Percentiles rank a stretch among this genome's conserved stretches.
Conservation (phyloP, 2,329 filamentous ascomycete species). For the Exophiala viscosa region DNA sequence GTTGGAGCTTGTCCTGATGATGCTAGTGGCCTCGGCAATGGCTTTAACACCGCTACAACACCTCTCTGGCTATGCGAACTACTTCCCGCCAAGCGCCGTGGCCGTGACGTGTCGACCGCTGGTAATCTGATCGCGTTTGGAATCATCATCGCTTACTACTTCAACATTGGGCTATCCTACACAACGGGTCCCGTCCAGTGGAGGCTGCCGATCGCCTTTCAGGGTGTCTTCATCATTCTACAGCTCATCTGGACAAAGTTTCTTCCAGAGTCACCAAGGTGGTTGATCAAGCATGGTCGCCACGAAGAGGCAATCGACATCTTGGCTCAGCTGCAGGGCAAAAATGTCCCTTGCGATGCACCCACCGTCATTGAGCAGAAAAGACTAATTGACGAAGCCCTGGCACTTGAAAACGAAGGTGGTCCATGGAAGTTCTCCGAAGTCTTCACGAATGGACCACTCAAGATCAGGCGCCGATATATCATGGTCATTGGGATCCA, state of each 20-base stretch:
- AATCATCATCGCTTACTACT: conserved; percentile 47
- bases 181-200: conserved; percentile 35
- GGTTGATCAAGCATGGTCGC: conserved; percentile 54
- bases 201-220: conserved; percentile 43
- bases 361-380: not conserved
- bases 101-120: conserved; percentile 23
- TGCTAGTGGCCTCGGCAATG: conserved; percentile 45
- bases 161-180: conserved; percentile 43
- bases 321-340: conserved; percentile 29
- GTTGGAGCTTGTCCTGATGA: not conserved
- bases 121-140: conserved; percentile 44
- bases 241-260: conserved; percentile 21
- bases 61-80: conserved; percentile 47
- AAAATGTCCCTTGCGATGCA: not conserved
- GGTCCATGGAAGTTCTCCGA: conserved; percentile 1
- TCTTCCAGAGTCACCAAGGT: conserved; percentile 49
- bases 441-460: conserved; percentile 57
- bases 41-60: conserved; percentile 45
- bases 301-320: conserved; percentile 51
- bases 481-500: conserved; percentile 54
- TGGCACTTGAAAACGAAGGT: not conserved
- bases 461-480: conserved; percentile 53
- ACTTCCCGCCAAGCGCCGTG: conserved; percentile 39
- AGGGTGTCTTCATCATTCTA: conserved; percentile 40
- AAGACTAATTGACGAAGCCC: not conserved